Percentiles rank a stretch among this genome's conserved stretches.
These are phyloP conservation scores for Aspergillus fijiensis DNA, from an alignment of 2,329 filamentous ascomycete genomes.

Conservation along the genomic window DNA sequence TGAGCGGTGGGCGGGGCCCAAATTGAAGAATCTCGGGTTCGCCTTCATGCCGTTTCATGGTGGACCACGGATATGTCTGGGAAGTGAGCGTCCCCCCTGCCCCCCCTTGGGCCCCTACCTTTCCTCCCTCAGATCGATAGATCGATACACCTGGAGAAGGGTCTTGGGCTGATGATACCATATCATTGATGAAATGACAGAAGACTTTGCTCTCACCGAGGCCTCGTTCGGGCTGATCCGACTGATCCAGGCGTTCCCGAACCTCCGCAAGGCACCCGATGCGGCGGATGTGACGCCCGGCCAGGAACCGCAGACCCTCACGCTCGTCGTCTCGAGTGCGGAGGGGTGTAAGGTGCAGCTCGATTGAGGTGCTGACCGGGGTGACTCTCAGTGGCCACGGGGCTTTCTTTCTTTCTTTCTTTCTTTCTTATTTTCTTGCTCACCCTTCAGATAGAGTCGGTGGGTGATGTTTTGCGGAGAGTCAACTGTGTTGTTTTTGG, in stretches of 20 bases:
- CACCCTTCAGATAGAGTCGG: too few species aligned
- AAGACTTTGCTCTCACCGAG: background rate
- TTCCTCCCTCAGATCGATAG: too few species aligned
- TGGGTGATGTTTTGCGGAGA: too few species aligned
- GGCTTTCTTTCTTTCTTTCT: too few species aligned
- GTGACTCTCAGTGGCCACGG: too few species aligned
- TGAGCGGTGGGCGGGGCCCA: conserved; percentile 30
- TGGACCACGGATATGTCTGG: conserved; percentile 45
- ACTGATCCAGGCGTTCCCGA: background rate
- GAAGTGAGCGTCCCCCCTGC: conserved; percentile 2
- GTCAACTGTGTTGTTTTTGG: too few species aligned
- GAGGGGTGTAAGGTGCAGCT: too few species aligned
- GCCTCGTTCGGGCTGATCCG: background rate
- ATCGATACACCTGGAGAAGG: too few species aligned
- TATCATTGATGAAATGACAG: background rate
- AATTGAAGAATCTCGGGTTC: conserved; percentile 39
- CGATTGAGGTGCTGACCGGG: too few species aligned
- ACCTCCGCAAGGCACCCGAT: background rate
- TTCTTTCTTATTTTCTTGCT: too few species aligned
- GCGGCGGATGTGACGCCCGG: background rate
- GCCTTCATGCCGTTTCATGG: conserved; percentile 43
- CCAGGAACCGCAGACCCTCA: background rate
- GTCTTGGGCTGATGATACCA: too few species aligned
- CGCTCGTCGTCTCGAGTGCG: background rate
- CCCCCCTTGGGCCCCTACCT: too few species aligned